Evolutionary conservation across 1,139 yeast species (phyloP), one percentile per base, ranked within the genome.

Genomic region (Maudiozyma humilis): DNA sequence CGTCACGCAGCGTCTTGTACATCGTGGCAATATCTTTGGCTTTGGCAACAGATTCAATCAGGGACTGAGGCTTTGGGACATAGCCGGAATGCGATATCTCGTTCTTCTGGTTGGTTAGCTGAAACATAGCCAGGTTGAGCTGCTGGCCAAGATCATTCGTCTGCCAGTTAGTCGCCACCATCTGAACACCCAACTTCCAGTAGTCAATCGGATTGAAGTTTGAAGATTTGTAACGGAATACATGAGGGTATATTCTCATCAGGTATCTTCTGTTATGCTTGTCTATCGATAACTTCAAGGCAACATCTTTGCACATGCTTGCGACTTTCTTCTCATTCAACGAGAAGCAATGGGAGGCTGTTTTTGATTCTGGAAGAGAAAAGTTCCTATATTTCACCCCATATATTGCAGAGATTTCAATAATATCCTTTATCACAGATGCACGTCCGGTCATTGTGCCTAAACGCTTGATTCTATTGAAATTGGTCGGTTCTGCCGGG

Each of bases 121-220:
- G 67, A 62, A 91, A 91, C 71, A 89, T 68, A 0, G 96, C 86
- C 53, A 84, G 85, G 60, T 88, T 89, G n/a, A 91, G 59, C 57
- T 87, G 95, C 60, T 88, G 91, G 0, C 96, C 96, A 18, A 78
- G 51, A 58, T 91, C 98, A 60, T 78, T 82, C 0, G 95, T 83
- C 63, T 91, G 98, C 97, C 97, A 93, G 59, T 91, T 91, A 1
- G 95, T 80, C 0, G 98, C 97, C 3, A 86, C 97, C 88, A 93
- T 77, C 59, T 91, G 98, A 3, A 75, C 82, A 0, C 99, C 99
- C 43, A 75, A 70, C 40, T 71, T 70, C 98, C 99, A 91, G 56
- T 77, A 87, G 0, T 65, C 65, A 4, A 85, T 66, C 0, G 98
- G 97, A 37, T 73, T 73, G 57, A 86, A 89, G 56, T 91, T 91